Base-by-base conservation (phyloP, 495 filamentous ascomycete genomes). In the Aspergillus cavernicola region DNA sequence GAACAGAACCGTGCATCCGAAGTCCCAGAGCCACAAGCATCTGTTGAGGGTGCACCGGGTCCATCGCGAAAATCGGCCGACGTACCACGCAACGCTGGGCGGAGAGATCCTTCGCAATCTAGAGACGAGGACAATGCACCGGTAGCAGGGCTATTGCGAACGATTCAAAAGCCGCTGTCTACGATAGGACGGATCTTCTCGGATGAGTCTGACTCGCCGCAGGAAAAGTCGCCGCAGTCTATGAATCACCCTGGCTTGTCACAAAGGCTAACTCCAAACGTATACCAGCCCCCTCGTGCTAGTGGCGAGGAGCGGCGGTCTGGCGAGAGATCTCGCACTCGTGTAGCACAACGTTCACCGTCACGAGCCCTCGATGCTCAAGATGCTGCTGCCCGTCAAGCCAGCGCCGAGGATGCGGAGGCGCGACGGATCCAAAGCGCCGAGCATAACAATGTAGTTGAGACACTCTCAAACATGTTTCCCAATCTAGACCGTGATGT, bases 181-280 rank as follows among this genome's bases (percentile, higher is more conserved):
- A 93, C 91, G 13, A 95, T 99, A 63, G 93, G 95, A n/a, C 85
- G 91, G 48, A 97, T 99, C 31, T 97, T 99, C 72, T 89, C 89
- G 1, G 93, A 98, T 42, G 91, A 96, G 1, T 45, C 63, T 33
- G 72, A 75, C 26, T 70, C 46, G 52, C 68, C 50, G 38, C 69
- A 68, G 52, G 76, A 80, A 58, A 64, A 63, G 56, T 52, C 61
- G 0, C 39, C 63, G 46, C 64, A 76, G 19, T 81, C 81, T n/a
- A 74, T 79, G 8, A 4, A 4, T 63, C 74, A 19, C 81, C 73
- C 82, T 22, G 75, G 73, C 6, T 73, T 74, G 15, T 75, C 79
- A 6, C 77, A 82, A n/a, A 77, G 84, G 26, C 72, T 85, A 4
- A 81, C 78, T 29, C 82, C 86, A 6, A 74, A 73, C 45, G 64